Conservation (phyloP, 495 filamentous ascomycete genomes). For the Pyrenula massariospora region DNA sequence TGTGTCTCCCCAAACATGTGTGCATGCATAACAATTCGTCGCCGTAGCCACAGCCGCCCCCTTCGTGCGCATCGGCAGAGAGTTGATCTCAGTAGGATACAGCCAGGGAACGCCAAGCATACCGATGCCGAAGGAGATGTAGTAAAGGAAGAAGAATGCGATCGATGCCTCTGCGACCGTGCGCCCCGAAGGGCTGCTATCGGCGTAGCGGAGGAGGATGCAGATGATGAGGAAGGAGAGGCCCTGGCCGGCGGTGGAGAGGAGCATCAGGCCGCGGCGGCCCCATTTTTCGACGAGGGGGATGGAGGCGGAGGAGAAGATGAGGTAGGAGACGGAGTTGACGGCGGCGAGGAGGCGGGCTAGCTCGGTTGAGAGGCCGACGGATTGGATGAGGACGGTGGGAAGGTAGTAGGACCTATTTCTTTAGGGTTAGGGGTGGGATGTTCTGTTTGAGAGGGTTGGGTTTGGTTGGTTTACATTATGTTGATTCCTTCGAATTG, state of each 20-base stretch:
- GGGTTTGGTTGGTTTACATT: too few relatives aligned
- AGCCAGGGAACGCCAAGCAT: constrained; percentile 50
- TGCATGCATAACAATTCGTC: constrained; percentile 37
- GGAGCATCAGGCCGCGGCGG: constrained; percentile 38
- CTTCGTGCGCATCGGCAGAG: constrained; percentile 43
- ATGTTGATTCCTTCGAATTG: constrained; percentile 40
- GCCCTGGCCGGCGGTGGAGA: constrained; percentile 33
- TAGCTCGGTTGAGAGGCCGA: constrained; percentile 30
- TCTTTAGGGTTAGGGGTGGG: too few relatives aligned
- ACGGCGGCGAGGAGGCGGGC: constrained; percentile 37
- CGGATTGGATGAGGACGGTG: constrained; percentile 36
- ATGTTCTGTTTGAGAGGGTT: constrained; percentile 2
- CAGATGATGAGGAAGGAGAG: constrained; percentile 45
- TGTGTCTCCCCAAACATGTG: neutral
- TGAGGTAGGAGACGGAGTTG: constrained; percentile 36
- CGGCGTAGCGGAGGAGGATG: constrained; percentile 32
- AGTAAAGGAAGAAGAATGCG: constrained; percentile 43
- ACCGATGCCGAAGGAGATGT: constrained; percentile 39
- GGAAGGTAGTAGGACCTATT: too few relatives aligned
- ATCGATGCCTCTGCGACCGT: constrained; percentile 29
- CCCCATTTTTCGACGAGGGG: constrained; percentile 37
- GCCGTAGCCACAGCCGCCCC: constrained; percentile 46
- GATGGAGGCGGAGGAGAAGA: constrained; percentile 33
- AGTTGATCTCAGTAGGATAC: constrained; percentile 53
- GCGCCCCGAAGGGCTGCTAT: constrained; percentile 16